Evolutionary conservation across 2,329 filamentous ascomycete genomes (phyloP).

Genomic region (Ophiobolus disseminans): DNA sequence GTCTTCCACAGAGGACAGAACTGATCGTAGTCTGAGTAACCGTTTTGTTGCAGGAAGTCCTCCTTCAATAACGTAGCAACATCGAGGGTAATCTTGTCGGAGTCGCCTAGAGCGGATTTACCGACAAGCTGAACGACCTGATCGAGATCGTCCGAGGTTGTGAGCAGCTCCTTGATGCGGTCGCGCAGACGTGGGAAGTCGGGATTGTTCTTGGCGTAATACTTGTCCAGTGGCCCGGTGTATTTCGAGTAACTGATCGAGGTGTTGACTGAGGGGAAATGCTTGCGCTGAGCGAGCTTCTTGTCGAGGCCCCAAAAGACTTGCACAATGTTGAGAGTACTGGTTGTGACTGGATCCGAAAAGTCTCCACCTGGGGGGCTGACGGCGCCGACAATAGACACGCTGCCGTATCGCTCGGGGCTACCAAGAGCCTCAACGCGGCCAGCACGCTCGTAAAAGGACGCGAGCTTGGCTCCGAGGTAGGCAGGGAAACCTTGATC

Average conservation of each 20-base stretch:
- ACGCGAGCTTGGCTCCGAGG: conserved; percentile 93
- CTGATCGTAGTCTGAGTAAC: conserved; percentile 98
- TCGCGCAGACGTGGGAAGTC: conserved; percentile 94
- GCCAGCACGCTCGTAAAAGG: conserved; percentile 98
- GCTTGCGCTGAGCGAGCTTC: conserved; percentile 98
- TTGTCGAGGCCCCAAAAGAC: conserved; percentile 99
- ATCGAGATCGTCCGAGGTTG: conserved; percentile 95
- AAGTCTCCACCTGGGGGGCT: conserved; percentile 98
- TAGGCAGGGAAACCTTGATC: conserved; percentile 99
- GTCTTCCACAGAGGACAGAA: conserved; percentile 99
- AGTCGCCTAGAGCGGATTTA: conserved; percentile 93
- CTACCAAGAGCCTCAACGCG: conserved; percentile 85
- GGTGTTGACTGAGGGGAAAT: conserved; percentile 99
- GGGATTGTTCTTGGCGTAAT: conserved; percentile 90
- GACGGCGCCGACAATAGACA: conserved; percentile 97
- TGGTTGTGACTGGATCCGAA: conserved; percentile 94
- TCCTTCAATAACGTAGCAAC: conserved; percentile 93
- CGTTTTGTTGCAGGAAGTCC: conserved; percentile 98
- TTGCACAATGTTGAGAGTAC: conserved; percentile 95
- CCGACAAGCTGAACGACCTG: conserved; percentile 98
- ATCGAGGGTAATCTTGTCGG: conserved; percentile 98
- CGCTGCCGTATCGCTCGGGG: conserved; percentile 86
- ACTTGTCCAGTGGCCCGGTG: conserved; percentile 84
- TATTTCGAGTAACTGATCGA: conserved; percentile 96
- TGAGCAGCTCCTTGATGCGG: conserved; percentile 90